Percentiles rank a stretch among this genome's conserved stretches.
Evolutionary conservation across 108 stramenopile genomes (phyloP).

Genomic region (Skeletonema marinoi): DNA sequence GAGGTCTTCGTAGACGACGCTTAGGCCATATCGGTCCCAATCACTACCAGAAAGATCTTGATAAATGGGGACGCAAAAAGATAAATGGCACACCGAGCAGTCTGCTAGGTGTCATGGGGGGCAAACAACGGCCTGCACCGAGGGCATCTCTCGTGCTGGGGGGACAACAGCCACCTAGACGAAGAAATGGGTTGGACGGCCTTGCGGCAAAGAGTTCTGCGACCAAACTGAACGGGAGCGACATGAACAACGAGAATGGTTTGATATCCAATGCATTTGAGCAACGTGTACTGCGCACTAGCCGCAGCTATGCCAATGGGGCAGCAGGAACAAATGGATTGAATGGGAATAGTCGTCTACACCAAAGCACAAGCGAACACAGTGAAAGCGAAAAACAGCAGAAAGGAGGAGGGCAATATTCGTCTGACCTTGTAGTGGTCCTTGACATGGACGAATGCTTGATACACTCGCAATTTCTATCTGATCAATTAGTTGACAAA

Average conservation of each 20-base stretch:
- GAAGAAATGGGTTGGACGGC: slow-evolving; percentile 15
- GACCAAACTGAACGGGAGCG: not conserved
- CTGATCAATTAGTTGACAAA: slow-evolving; percentile 59
- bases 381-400: not conserved
- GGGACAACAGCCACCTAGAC: slow-evolving; percentile 6
- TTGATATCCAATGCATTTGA: slow-evolving; percentile 6
- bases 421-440: slow-evolving; percentile 90
- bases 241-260: slow-evolving; percentile 11
- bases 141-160: slow-evolving; percentile 44
- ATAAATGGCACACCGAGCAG: not conserved
- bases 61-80: slow-evolving; percentile 52
- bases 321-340: slow-evolving; percentile 1
- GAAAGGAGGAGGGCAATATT: slow-evolving; percentile 16
- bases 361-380: not conserved
- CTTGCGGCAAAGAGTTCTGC: not conserved
- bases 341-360: not conserved
- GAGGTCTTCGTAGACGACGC: slow-evolving; percentile 42
- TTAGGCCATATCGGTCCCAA: slow-evolving; percentile 48
- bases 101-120: slow-evolving; percentile 11
- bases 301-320: not conserved
- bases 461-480: slow-evolving; percentile 94
- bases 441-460: slow-evolving; percentile 99
- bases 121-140: slow-evolving; percentile 18
- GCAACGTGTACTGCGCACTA: not conserved
- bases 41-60: slow-evolving; percentile 32